Conservation (phyloP, 768 basidiomycete genomes). For the Lactarius trivialis region DNA sequence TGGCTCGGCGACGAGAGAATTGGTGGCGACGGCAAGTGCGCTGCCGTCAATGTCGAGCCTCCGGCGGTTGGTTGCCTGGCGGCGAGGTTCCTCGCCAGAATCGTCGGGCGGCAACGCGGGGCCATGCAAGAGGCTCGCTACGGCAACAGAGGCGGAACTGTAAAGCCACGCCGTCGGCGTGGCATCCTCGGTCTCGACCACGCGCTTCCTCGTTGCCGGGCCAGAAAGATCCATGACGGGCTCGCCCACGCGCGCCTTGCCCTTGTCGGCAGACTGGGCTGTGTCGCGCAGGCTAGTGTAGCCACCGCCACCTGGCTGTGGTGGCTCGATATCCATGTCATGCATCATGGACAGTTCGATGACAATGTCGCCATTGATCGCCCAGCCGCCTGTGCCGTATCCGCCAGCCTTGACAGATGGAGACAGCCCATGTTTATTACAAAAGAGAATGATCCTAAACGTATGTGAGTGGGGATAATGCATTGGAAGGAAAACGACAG, state of each 20-base stretch:
- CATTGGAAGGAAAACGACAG: neutral
- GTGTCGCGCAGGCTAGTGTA: slow-evolving; percentile 60
- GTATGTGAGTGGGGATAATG: neutral
- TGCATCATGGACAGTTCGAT: slow-evolving; percentile 68
- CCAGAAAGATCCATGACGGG: neutral
- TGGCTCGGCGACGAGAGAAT: neutral
- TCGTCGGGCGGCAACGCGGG: slow-evolving; percentile 27
- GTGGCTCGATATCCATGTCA: slow-evolving; percentile 62
- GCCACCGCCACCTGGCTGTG: slow-evolving; percentile 32
- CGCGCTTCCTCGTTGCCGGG: slow-evolving; percentile 40
- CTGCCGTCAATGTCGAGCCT: slow-evolving; percentile 12
- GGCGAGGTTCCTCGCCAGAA: slow-evolving; percentile 26
- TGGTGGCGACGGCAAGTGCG: neutral
- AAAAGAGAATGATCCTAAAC: slow-evolving; percentile 63
- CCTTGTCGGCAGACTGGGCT: slow-evolving; percentile 46
- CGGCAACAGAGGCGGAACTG: slow-evolving; percentile 47
- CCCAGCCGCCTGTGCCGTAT: slow-evolving; percentile 87
- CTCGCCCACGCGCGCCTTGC: slow-evolving; percentile 36
- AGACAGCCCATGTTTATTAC: slow-evolving; percentile 58
- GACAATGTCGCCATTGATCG: slow-evolving; percentile 80
- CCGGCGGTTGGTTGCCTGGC: slow-evolving; percentile 26
- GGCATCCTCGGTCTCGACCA: slow-evolving; percentile 34
- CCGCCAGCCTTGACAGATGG: slow-evolving; percentile 87
- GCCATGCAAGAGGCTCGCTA: slow-evolving; percentile 46
- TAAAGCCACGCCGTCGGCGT: slow-evolving; percentile 30